These are phyloP conservation scores for Aethionema arabicum DNA, from an alignment of 345 rosid genomes.

Conservation along the genomic window DNA sequence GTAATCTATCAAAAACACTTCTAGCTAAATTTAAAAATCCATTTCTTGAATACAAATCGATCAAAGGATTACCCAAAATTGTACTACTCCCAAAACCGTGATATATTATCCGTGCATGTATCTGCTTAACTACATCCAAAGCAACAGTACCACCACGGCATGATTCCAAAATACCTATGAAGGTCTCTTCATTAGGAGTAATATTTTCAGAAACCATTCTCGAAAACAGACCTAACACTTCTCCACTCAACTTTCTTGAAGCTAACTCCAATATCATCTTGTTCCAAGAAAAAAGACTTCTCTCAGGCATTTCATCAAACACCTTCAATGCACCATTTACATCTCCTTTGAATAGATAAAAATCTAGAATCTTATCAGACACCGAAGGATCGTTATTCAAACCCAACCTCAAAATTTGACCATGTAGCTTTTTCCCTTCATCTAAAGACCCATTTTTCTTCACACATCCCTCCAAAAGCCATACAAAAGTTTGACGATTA, in stretches of 20 bases:
- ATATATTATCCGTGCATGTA: conserved; percentile 64
- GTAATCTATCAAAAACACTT: conserved; percentile 57
- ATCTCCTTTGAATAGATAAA: conserved; percentile 46
- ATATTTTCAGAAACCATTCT: conserved; percentile 49
- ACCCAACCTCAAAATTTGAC: conserved; percentile 58
- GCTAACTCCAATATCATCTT: conserved; percentile 47
- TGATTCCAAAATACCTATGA: conserved; percentile 47
- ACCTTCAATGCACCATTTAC: conserved; percentile 46
- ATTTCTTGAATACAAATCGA: conserved; percentile 64
- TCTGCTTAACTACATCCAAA: conserved; percentile 46
- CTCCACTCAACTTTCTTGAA: conserved; percentile 37
- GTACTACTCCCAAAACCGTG: conserved; percentile 53
- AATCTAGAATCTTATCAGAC: conserved; percentile 50
- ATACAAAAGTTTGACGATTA: conserved; percentile 51
- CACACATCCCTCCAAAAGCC: conserved; percentile 55
- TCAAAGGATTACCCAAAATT: conserved; percentile 59
- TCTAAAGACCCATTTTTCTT: conserved; percentile 44
- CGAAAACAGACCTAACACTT: conserved; percentile 39
- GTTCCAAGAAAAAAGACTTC: conserved; percentile 55
- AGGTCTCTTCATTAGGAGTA: conserved; percentile 48
- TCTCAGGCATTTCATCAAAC: conserved; percentile 67
- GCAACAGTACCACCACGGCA: conserved; percentile 40
- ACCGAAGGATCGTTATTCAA: conserved; percentile 43
- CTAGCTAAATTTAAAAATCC: conserved; percentile 51
- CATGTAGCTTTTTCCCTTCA: conserved; percentile 58